Conservation (phyloP, 2,329 filamentous ascomycete genomes). For the Emericellopsis cladophorae region DNA sequence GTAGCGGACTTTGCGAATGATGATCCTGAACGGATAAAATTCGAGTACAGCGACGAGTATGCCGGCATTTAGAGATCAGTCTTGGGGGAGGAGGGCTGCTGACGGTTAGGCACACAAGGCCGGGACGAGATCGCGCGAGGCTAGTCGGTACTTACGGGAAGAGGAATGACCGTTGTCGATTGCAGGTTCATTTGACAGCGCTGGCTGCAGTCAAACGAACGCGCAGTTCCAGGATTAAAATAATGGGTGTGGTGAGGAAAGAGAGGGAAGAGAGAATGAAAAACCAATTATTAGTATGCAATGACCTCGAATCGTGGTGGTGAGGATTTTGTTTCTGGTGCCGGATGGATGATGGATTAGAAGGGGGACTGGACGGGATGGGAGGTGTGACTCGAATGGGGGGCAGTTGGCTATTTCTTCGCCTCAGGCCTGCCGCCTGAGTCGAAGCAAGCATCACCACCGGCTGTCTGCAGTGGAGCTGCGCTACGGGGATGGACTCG, state of each 20-base stretch:
- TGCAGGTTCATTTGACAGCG: slow-evolving; percentile 99
- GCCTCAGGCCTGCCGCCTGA: background rate
- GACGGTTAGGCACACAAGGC: background rate
- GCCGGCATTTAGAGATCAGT: slow-evolving; percentile 82
- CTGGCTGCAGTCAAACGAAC: slow-evolving; percentile 96
- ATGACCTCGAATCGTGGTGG: background rate
- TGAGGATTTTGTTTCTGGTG: background rate
- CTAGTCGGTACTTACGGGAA: slow-evolving; percentile 41
- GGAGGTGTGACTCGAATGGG: background rate
- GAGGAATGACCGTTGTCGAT: slow-evolving; percentile 44
- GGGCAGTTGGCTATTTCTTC: slow-evolving; percentile 2
- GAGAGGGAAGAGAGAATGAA: slow-evolving; percentile 3
- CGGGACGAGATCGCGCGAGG: background rate
- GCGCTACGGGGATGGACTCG: no score
- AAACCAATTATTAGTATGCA: background rate
- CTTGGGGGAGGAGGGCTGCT: slow-evolving; percentile 41
- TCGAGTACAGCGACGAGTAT: slow-evolving; percentile 56
- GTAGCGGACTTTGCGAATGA: slow-evolving; percentile 75
- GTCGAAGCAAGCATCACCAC: background rate
- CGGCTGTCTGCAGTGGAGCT: no score
- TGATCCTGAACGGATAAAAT: slow-evolving; percentile 94
- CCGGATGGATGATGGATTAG: background rate
- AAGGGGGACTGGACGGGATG: background rate
- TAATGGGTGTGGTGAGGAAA: slow-evolving; percentile 5
- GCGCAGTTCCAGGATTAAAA: slow-evolving; percentile 40